phyloP scores from a whole-genome alignment of 768 basidiomycete species.

The Pisolithus marmoratus region DNA sequence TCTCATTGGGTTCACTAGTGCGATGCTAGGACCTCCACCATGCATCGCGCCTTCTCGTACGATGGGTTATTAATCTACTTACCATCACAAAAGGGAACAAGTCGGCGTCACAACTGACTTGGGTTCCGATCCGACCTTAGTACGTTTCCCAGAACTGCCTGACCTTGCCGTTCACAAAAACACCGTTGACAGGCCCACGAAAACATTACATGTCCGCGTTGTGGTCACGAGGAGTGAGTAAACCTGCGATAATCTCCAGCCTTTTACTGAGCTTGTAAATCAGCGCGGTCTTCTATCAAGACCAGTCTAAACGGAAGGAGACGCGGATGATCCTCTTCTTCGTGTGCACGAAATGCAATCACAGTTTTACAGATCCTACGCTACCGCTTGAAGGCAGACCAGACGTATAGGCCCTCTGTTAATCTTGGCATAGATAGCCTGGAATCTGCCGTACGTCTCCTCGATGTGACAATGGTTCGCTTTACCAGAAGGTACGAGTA shows the following conservation, averaged over 20 bases:
- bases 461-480: neutral
- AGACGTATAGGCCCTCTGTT: conserved; percentile 15
- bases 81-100: conserved; percentile 62
- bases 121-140: conserved; percentile 85
- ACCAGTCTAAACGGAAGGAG: conserved; percentile 94
- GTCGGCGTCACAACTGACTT: conserved; percentile 87
- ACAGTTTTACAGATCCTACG: conserved; percentile 68
- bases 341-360: conserved; percentile 79
- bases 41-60: neutral
- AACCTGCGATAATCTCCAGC: neutral
- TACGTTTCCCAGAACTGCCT: conserved; percentile 25
- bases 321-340: conserved; percentile 93
- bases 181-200: conserved; percentile 62
- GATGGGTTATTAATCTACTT: conserved; percentile 2
- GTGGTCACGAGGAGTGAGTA: conserved; percentile 79
- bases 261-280: neutral
- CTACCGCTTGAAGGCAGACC: conserved; percentile 40
- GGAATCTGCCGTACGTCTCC: neutral
- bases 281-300: conserved; percentile 92
- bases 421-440: neutral
- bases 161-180: neutral
- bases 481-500: neutral
- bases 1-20: conserved; percentile 5
- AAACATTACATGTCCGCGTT: conserved; percentile 76
- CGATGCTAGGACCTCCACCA: neutral